Conservation (phyloP, 208 protist species). For the Entamoeba dispar region DNA sequence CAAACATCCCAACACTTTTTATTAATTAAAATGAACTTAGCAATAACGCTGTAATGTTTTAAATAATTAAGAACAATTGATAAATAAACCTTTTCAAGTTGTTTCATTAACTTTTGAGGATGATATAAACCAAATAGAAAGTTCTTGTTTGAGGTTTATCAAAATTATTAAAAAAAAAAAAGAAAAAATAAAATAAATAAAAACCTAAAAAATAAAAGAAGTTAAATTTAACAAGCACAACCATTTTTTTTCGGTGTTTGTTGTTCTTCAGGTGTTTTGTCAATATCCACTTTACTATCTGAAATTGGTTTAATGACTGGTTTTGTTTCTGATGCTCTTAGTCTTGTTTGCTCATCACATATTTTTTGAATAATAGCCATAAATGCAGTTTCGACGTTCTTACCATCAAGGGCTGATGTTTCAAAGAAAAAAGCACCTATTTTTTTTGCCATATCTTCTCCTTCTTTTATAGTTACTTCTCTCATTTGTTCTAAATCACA, state of each 20-base stretch:
- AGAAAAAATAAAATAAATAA: too few species aligned
- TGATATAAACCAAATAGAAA: too few species aligned
- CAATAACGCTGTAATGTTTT: too few species aligned
- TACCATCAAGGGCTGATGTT: constrained; percentile 23
- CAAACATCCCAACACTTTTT: too few species aligned
- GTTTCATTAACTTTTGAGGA: too few species aligned
- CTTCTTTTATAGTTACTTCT: constrained; percentile 30
- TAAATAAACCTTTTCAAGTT: too few species aligned
- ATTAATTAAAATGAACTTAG: too few species aligned
- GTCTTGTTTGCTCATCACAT: not conserved
- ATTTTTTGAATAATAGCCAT: not conserved
- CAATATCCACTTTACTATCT: not conserved
- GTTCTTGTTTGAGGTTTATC: too few species aligned
- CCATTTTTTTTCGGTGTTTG: not conserved
- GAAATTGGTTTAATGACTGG: not conserved
- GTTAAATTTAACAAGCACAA: too few species aligned
- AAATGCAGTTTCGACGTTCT: not conserved
- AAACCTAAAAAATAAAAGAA: too few species aligned
- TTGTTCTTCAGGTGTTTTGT: not conserved
- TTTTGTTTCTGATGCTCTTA: not conserved
- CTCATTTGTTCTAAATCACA: constrained; percentile 31
- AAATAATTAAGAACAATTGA: too few species aligned
- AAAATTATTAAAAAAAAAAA: too few species aligned
- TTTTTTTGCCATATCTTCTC: constrained; percentile 25
- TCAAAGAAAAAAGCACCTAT: constrained; percentile 32